Percentiles rank a stretch among this genome's conserved stretches.
Evolutionary conservation across 2,329 filamentous ascomycete genomes (phyloP).

Genomic region (Penicillium sp.): DNA sequence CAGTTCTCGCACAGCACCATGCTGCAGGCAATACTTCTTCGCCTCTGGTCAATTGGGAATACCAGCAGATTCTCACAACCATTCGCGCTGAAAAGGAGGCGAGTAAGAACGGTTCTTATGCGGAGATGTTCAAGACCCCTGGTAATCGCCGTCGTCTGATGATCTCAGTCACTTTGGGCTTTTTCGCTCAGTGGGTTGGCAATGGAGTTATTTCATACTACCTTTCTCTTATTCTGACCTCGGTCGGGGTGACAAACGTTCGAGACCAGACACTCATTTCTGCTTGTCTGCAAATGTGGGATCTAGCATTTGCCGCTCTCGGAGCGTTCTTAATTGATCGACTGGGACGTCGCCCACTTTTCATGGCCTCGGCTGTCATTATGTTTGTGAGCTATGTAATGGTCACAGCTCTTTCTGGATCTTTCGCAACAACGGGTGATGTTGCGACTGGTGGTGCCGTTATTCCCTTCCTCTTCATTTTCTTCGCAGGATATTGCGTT

Average conservation of each 20-base stretch:
- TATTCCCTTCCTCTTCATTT: conserved; percentile 31
- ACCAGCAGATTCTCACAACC: not conserved
- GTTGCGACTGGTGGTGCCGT: conserved; percentile 23
- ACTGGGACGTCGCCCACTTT: conserved; percentile 22
- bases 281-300: conserved; percentile 25
- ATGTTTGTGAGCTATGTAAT: conserved; percentile 20
- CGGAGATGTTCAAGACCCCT: not conserved
- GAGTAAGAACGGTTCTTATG: not conserved
- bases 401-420: conserved; percentile 25
- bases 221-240: conserved; percentile 15
- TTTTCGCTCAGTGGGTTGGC: conserved; percentile 27
- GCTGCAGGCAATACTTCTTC: not conserved
- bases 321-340: conserved; percentile 21
- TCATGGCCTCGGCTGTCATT: conserved; percentile 15
- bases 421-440: conserved; percentile 15
- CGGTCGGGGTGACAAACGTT: conserved; percentile 21
- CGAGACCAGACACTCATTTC: conserved; percentile 18
- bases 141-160: conserved; percentile 41
- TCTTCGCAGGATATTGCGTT: conserved; percentile 27
- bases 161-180: not conserved
- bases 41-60: not conserved
- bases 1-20: not conserved
- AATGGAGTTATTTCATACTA: conserved; percentile 29
- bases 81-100: not conserved
- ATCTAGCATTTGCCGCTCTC: conserved; percentile 20